Percentiles rank a stretch among this genome's conserved stretches.
phyloP scores from a whole-genome alignment of 1,284 basidiomycete species.

The Quambalaria eucalypti region DNA sequence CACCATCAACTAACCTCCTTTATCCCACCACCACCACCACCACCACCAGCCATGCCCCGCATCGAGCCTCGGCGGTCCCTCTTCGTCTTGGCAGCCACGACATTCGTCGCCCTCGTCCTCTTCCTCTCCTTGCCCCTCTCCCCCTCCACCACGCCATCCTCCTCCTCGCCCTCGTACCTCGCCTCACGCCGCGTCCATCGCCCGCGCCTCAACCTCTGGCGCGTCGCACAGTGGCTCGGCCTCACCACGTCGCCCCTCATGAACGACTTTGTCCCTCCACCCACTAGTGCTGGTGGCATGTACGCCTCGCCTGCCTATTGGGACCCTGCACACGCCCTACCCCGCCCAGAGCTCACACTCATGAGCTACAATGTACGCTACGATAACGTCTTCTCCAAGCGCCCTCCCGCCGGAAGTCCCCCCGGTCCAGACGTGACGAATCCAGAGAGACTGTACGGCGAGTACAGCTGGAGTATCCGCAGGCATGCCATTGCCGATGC shows the following conservation, averaged over 20 bases:
- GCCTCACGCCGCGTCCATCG: neutral
- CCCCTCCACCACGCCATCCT: neutral
- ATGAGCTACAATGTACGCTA: neutral
- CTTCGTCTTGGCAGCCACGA: no score
- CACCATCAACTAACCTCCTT: no score
- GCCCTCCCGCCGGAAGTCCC: neutral
- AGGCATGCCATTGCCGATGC: constrained; percentile 20
- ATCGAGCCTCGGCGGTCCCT: no score
- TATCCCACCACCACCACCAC: no score
- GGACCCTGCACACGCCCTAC: no score
- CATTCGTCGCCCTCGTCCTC: no score
- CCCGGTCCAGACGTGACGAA: neutral
- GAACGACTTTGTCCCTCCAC: neutral
- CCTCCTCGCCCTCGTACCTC: neutral
- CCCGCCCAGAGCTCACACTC: neutral
- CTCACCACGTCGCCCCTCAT: neutral
- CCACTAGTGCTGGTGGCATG: neutral
- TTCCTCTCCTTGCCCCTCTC: neutral
- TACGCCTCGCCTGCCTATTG: no score
- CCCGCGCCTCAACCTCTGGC: neutral
- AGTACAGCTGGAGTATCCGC: constrained; percentile 16
- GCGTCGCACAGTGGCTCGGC: neutral
- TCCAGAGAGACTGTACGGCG: constrained; percentile 13
- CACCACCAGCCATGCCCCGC: no score
- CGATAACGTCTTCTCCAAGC: neutral